Evolutionary conservation across 371 early-diverging fungal species (phyloP), one percentile per base, ranked within the genome.

Genomic region (Mortierella sp.): DNA sequence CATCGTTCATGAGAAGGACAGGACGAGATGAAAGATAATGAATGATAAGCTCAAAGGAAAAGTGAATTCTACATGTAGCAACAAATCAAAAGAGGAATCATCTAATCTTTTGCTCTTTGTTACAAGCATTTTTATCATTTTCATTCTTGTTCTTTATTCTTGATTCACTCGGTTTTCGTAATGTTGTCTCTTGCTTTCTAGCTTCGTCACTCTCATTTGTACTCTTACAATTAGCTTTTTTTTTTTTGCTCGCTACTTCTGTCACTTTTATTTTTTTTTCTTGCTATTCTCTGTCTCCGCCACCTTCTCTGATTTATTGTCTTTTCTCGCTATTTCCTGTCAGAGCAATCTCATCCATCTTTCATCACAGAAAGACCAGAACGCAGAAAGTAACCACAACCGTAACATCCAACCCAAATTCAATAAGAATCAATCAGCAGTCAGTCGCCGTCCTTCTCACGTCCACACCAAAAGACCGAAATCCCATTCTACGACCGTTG

Each of bases 381-480:
- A 61, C n/a, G n/a, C n/a, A n/a, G n/a, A n/a, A n/a, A n/a, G n/a
- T n/a, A n/a, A n/a, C n/a, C n/a, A 34, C 34, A 56, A n/a, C 19
- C 7, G 32, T 8, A 29, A 32, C 29, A 17, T 56, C n/a, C n/a
- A n/a, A n/a, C n/a, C n/a, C 29, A 56, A n/a, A 29, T 13, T 29
- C 34, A 8, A 32, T 32, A 17, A 32, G 23, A 56, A 32, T 51
- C 61, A 60, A 23, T 60, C 61, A 60, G 23, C 29, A 47, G 35
- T 47, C 64, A 64, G 37, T 64, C 35, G 34, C 29, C 63, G 51
- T 49, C 29, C 47, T 37, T 34, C 35, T 49, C 51, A 62, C 51
- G 63, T 53, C 64, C 64, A 64, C 59, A 37, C 12, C 59, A 32
- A 59, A 59, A 59, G 23, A 19, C 59, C 59, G 26, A 59, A 59